Evolutionary conservation across 2,329 filamentous ascomycete genomes (phyloP).

Genomic region (Allantophomopsis cytisporea): DNA sequence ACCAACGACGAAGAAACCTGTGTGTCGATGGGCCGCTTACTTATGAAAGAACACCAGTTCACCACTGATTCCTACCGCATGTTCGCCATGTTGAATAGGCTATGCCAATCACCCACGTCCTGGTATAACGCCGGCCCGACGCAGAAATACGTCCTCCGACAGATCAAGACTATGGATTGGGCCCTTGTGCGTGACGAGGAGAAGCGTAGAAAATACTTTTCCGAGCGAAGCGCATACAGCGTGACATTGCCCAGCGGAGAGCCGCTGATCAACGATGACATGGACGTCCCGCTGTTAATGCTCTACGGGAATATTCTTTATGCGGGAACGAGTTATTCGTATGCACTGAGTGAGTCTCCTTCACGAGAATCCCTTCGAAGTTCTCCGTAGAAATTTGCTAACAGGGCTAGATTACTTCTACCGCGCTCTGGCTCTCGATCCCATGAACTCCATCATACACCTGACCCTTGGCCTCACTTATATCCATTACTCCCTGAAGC

Average conservation of each 20-base stretch:
- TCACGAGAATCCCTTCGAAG: background rate
- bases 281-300: constrained; percentile 73
- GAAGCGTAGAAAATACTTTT: constrained; percentile 27
- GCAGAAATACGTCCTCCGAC: constrained; percentile 83
- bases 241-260: constrained; percentile 19
- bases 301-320: constrained; percentile 86
- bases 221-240: constrained; percentile 26
- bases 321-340: constrained; percentile 68
- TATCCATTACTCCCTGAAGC: constrained; percentile 78
- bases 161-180: constrained; percentile 82
- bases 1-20: constrained; percentile 69
- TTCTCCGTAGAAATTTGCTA: background rate
- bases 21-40: constrained; percentile 60
- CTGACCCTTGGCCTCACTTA: constrained; percentile 75
- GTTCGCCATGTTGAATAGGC: constrained; percentile 63
- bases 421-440: constrained; percentile 60
- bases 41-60: constrained; percentile 72
- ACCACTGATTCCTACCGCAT: constrained; percentile 74
- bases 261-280: constrained; percentile 14
- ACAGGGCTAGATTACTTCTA: constrained; percentile 63
- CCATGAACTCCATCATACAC: constrained; percentile 64
- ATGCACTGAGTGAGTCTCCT: constrained; percentile 51
- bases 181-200: constrained; percentile 38
- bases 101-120: constrained; percentile 58
- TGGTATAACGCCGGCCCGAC: constrained; percentile 72